These are phyloP conservation scores for Lodderomyces metapsilosis DNA, from an alignment of 1,139 yeast genomes.

Conservation along the genomic window DNA sequence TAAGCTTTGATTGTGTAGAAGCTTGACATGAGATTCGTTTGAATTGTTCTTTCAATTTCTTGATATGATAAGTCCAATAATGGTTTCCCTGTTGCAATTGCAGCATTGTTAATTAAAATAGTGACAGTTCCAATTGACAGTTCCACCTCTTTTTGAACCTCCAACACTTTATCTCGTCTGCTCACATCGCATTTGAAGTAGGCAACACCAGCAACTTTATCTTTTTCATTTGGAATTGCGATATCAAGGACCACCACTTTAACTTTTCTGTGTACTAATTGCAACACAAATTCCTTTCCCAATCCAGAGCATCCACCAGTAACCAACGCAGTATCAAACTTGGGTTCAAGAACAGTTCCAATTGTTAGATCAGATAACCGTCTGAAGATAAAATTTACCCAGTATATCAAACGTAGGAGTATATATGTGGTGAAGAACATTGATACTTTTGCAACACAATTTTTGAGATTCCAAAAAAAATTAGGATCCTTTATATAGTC, in stretches of 20 bases:
- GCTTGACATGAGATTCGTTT: slow-evolving; percentile 66
- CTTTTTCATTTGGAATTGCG: slow-evolving; percentile 33
- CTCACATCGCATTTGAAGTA: slow-evolving; percentile 74
- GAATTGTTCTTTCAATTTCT: slow-evolving; percentile 60
- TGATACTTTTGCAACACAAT: neutral
- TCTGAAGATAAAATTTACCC: slow-evolving; percentile 30
- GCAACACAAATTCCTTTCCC: slow-evolving; percentile 60
- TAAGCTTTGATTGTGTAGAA: slow-evolving; percentile 69
- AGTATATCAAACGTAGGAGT: slow-evolving; percentile 10
- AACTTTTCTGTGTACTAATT: slow-evolving; percentile 40
- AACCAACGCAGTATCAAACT: slow-evolving; percentile 60
- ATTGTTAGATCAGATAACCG: slow-evolving; percentile 35
- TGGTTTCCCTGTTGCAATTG: slow-evolving; percentile 59
- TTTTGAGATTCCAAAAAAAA: neutral
- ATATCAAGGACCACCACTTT: slow-evolving; percentile 68
- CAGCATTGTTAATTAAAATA: slow-evolving; percentile 81
- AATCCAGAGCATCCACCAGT: slow-evolving; percentile 85
- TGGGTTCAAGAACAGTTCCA: slow-evolving; percentile 52
- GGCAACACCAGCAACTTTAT: slow-evolving; percentile 38
- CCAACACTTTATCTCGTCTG: slow-evolving; percentile 38
- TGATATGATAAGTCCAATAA: slow-evolving; percentile 52
- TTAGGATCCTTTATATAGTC: neutral
- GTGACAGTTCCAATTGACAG: slow-evolving; percentile 59
- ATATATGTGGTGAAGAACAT: slow-evolving; percentile 5
- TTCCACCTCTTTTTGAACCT: slow-evolving; percentile 35